Base-by-base conservation (phyloP, 345 rosid genomes). In the Pelargonium nanum region DNA sequence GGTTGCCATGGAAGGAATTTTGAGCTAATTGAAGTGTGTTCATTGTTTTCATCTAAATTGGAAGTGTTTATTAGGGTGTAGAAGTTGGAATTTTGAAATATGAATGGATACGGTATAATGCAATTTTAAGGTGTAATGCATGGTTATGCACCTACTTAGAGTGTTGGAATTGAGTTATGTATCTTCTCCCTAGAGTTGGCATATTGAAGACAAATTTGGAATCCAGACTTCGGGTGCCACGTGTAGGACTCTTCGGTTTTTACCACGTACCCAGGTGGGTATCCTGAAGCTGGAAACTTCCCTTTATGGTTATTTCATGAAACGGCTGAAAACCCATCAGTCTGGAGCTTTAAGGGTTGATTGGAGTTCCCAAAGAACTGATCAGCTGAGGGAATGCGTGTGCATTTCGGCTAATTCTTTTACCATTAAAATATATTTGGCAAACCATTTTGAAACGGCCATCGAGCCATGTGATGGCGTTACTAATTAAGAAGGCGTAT, bases 281-380 rank as follows among this genome's bases (percentile, higher is more conserved):
- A 6, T 40, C n/a, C n/a, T 40, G 16, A 40, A 40, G 13, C 12
- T 40, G 48, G 16, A 40, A 40, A 9, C 48, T 40, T 12, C 16
- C 15, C 16, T 40, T 40, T 40, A 40, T 40, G 48, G 48, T 40
- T 40, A 40, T 28, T 28, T 7, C 16, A 12, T 12, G 16, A 9
- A 40, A 40, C 48, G 13, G 48, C 3, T 40, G 48, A 40, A 16
- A 61, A 66, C 20, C 23, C 7, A 16, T 55, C 53, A 24, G n/a
- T 40, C 56, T 68, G 26, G 59, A 24, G 71, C 22, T 32, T 65
- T 58, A 34, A 16, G 50, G 40, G 50, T n/a, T n/a, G n/a, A n/a
- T n/a, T n/a, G n/a, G n/a, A n/a, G 48, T 5, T 63, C 20, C 45
- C 32, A 24, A 52, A 50, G 32, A 58, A 32, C 22, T 2, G 63